Evolutionary conservation across 2,329 filamentous ascomycete species (phyloP), one percentile per base, ranked within the genome.

Genomic region (Nectriaceae sp.): DNA sequence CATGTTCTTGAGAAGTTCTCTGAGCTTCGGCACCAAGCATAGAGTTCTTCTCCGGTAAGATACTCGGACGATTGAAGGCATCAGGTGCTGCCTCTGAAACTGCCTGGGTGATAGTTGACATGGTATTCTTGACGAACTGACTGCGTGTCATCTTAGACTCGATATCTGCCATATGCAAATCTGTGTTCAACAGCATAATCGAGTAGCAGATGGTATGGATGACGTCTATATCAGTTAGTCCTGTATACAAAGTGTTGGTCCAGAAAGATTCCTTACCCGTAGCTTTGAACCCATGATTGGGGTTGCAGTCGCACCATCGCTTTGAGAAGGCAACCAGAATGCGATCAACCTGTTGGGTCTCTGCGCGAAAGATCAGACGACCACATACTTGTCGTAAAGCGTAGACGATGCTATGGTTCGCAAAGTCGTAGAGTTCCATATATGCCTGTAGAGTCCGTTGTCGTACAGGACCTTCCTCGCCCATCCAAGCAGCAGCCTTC

Each of bases 121-220:
- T 86, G 4, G 94, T 97, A 65, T 99, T 99, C 70, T 95, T 96
- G 65, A 99, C 83, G 64, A 97, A 99, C 64, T 97, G 93, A 54
- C 80, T 87, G 47, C 89, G 84, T 2, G 93, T 97, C 94, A 99
- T 99, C 74, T 96, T 96, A 61, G 89, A 85, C 53, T 96, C 91
- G 59, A 97, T 96, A 65, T 97, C 92, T 49, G 93, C 94, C 63
- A 97, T 71, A 64, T 99, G 93, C 47, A 99, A 76, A 73, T 99
- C 94, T 26, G 94, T 99, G 64, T 99, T 99, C 54, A 99, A 79
- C 11, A 99, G 79, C 64, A 99, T 86, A 55, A 99, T 84, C 1
- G 94, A 97, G 70, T 97, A 99, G 71, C 90, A 95, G 55, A 97
- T 95, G 20, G 92, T 97, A 68, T 99, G 93, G 16, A 99, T 92